These are phyloP conservation scores for Acanthamoeba royreba DNA, from an alignment of 208 protist genomes.

Conservation along the genomic window DNA sequence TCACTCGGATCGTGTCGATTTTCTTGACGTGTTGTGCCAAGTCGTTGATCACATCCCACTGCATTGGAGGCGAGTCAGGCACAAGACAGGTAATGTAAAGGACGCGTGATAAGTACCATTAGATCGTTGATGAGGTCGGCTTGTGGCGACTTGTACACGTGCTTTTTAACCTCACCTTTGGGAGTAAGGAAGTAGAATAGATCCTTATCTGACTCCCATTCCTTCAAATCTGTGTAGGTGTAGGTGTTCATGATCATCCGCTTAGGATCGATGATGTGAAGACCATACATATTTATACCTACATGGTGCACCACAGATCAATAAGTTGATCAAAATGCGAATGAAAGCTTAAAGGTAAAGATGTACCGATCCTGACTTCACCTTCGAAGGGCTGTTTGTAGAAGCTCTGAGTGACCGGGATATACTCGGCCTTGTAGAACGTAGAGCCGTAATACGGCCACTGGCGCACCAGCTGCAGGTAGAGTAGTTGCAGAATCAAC, in stretches of 20 bases:
- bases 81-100: background rate
- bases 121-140: slow-evolving; percentile 37
- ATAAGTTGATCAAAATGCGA: background rate
- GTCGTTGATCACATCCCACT: slow-evolving; percentile 43
- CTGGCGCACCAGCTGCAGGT: slow-evolving; percentile 39
- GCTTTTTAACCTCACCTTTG: slow-evolving; percentile 36
- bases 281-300: slow-evolving; percentile 42
- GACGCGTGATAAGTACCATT: background rate
- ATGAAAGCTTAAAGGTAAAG: background rate
- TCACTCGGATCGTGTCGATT: slow-evolving; percentile 49
- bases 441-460: slow-evolving; percentile 48
- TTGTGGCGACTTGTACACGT: slow-evolving; percentile 33
- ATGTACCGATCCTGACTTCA: slow-evolving; percentile 20
- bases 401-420: background rate
- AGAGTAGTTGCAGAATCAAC: slow-evolving; percentile 44
- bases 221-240: slow-evolving; percentile 37
- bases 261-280: slow-evolving; percentile 41
- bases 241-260: slow-evolving; percentile 50
- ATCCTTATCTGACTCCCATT: slow-evolving; percentile 32
- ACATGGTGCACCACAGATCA: background rate
- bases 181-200: slow-evolving; percentile 38
- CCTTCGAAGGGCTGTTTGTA: slow-evolving; percentile 41
- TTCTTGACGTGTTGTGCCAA: slow-evolving; percentile 31
- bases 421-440: slow-evolving; percentile 49
- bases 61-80: background rate